These are phyloP conservation scores for Lachancea quebecensis DNA, from an alignment of 805 yeast species.

Conservation along the genomic window DNA sequence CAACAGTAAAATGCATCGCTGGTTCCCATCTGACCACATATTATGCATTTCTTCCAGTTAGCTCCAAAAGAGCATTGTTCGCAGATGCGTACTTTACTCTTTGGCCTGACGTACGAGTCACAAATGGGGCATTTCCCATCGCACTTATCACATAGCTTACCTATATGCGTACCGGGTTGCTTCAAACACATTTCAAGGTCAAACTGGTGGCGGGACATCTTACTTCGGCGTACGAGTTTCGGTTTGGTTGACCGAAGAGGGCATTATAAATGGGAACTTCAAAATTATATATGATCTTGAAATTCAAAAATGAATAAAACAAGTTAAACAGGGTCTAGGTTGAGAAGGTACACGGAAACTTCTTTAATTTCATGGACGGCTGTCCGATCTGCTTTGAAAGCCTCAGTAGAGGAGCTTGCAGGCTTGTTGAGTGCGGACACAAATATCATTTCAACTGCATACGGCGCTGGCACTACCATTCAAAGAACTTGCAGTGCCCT, in stretches of 20 bases:
- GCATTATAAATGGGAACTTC: not conserved
- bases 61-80: conserved; percentile 80
- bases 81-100: conserved; percentile 62
- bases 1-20: conserved; percentile 75
- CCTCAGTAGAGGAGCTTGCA: conserved; percentile 22
- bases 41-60: conserved; percentile 57
- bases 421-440: conserved; percentile 45
- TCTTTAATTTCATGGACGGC: conserved; percentile 6
- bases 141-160: conserved; percentile 73
- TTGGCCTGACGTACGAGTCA: conserved; percentile 75
- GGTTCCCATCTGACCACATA: conserved; percentile 59
- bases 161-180: conserved; percentile 70
- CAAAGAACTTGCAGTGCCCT: conserved; percentile 26
- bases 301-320: not conserved
- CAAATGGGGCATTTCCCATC: conserved; percentile 91
- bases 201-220: conserved; percentile 84
- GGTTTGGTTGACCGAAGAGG: not conserved
- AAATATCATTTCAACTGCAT: conserved; percentile 53
- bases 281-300: too few species aligned
- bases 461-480: conserved; percentile 41
- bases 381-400: conserved; percentile 60
- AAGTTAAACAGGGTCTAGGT: not conserved
- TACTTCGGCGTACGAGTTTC: not conserved
- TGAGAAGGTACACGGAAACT: not conserved
- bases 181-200: conserved; percentile 79